Base-by-base conservation (phyloP, 495 filamentous ascomycete genomes). In the Penicillium nucicola region DNA sequence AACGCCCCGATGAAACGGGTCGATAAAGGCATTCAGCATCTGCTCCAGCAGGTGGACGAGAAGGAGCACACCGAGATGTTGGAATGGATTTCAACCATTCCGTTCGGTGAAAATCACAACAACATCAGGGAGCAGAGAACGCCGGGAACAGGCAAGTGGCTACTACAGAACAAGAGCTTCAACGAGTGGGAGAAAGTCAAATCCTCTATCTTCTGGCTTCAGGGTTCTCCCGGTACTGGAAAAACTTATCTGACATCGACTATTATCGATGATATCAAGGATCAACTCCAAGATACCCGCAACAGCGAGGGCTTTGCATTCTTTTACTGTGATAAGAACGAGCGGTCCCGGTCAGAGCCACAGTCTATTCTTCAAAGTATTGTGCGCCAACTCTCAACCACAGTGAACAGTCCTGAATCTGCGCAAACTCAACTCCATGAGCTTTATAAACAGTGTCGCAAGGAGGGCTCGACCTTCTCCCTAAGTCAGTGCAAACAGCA, bases 311-410 rank as follows among this genome's bases (percentile, higher is more conserved):
- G 64, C 0, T 66, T 72, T 52, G 70, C 71, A 0, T 73, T 65
- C 42, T 76, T 76, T 56, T 76, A 76, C 45, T 76, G 71, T 48
- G 53, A 65, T 35, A 48, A 58, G 10, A 61, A 67, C 25, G 68
- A 70, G 45, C 38, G 45, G 10, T 45, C 55, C 14, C 63, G 68
- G 4, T 42, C 50, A 14, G 19, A 71, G 10, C 63, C 72, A 15
- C 42, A 62, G 4, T 61, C 50, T 1, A 49, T 76, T 15, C 56
- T 75, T n/a, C 60, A 57, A 25, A 72, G 67, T 41, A 57, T 68
- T 39, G 61, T 71, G 1, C 57, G 67, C 6, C 72, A 77, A 33
- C 55, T 75, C 9, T 70, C 68, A 15, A 68, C 50, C 12, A 50
- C 44, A 9, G 14, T 35, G 12, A 33, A 14, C 11, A 37, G 52